These are phyloP conservation scores for Vitellaria paradoxa DNA, from an alignment of 179 eudicot species.

Conservation along the genomic window DNA sequence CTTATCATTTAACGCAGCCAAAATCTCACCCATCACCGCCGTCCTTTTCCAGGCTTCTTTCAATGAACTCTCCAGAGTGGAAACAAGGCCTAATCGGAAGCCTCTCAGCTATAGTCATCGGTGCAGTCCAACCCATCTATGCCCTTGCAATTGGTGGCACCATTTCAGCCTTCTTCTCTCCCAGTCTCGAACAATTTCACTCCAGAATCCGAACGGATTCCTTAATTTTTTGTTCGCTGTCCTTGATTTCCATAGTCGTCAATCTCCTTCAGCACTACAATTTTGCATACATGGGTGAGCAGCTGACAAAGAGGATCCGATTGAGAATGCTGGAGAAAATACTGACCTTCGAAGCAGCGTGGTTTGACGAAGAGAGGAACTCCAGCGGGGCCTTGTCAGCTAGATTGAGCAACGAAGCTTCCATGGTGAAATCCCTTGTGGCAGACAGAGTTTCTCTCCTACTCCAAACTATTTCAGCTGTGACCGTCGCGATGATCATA, in stretches of 20 bases:
- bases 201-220: slow-evolving; percentile 34
- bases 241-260: slow-evolving; percentile 34
- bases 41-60: slow-evolving; percentile 35
- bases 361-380: slow-evolving; percentile 58
- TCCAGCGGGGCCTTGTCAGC: slow-evolving; percentile 45
- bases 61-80: slow-evolving; percentile 50
- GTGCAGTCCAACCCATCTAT: slow-evolving; percentile 53
- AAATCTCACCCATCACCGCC: slow-evolving; percentile 28
- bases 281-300: slow-evolving; percentile 54
- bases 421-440: slow-evolving; percentile 50
- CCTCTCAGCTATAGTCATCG: slow-evolving; percentile 43
- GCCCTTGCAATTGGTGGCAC: slow-evolving; percentile 55
- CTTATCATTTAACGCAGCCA: slow-evolving; percentile 1
- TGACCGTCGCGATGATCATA: slow-evolving; percentile 36
- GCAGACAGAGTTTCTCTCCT: slow-evolving; percentile 51
- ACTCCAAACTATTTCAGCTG: slow-evolving; percentile 44
- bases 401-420: slow-evolving; percentile 45
- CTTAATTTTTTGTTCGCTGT: slow-evolving; percentile 35
- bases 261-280: slow-evolving; percentile 51
- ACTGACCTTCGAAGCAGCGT: slow-evolving; percentile 46
- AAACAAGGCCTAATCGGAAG: slow-evolving; percentile 45
- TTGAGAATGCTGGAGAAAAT: slow-evolving; percentile 46
- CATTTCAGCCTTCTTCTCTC: slow-evolving; percentile 42
- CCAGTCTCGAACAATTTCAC: slow-evolving; percentile 38
- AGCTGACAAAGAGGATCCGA: slow-evolving; percentile 43